A percentile compares a stretch with the other conserved stretches of the same genome.
These are phyloP conservation scores for Vitis vinifera DNA, from an alignment of 164 flowering plant genomes.

Conservation along the genomic window DNA sequence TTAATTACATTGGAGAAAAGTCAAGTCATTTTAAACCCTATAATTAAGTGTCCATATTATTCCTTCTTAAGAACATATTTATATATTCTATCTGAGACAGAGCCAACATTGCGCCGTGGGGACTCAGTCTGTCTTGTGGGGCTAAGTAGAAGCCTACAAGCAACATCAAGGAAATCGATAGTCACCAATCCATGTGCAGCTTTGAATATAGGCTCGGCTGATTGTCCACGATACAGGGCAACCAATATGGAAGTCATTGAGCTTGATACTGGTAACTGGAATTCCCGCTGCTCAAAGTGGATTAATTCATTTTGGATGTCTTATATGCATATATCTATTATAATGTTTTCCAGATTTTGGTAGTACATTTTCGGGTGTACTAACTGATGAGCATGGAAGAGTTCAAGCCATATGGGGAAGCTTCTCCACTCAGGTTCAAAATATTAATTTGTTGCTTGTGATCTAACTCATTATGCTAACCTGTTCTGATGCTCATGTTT, in stretches of 20 bases:
- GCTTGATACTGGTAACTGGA: conserved; percentile 75
- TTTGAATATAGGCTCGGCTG: conserved; percentile 87
- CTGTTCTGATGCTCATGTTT: conserved; percentile 4
- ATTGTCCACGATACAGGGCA: conserved; percentile 91
- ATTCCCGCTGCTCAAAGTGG: not conserved
- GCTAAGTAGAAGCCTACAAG: conserved; percentile 84
- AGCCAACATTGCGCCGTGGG: conserved; percentile 85
- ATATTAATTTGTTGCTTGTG: conserved; percentile 1
- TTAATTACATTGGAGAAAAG: no score
- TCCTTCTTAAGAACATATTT: not conserved
- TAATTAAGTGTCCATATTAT: no score
- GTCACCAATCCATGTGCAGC: conserved; percentile 95
- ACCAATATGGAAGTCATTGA: conserved; percentile 98
- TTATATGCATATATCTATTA: no score
- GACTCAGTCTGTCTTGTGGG: conserved; percentile 93
- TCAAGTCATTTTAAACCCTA: no score
- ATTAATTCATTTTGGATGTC: not conserved
- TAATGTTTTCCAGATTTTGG: conserved; percentile 76
- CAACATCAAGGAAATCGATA: conserved; percentile 90
- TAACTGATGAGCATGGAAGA: conserved; percentile 87
- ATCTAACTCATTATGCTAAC: not conserved
- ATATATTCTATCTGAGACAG: conserved; percentile 34
- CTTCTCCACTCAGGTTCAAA: conserved; percentile 89
- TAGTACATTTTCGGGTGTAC: conserved; percentile 85
- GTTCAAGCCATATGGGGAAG: conserved; percentile 96